These are phyloP conservation scores for Helotiales sp. DNA, from an alignment of 2,329 filamentous ascomycete genomes.

Conservation along the genomic window DNA sequence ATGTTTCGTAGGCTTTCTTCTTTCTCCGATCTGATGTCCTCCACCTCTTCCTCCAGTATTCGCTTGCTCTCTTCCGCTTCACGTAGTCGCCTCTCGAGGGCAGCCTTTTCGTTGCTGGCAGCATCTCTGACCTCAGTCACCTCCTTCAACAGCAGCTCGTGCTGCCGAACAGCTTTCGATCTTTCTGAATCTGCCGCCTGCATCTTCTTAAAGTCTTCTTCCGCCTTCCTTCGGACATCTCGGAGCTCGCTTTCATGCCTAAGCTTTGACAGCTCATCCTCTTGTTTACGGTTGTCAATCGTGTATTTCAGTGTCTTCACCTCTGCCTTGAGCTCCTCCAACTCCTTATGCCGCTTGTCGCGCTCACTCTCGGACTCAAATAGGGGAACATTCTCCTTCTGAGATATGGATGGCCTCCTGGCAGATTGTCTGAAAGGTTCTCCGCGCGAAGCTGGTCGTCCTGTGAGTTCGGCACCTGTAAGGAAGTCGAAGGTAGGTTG, in stretches of 20 bases:
- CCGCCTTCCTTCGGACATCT: constrained; percentile 76
- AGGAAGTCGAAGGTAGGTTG: constrained; percentile 62
- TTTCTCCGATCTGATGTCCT: constrained; percentile 64
- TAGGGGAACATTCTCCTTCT: constrained; percentile 41
- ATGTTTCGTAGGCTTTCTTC: constrained; percentile 69
- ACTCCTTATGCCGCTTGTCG: constrained; percentile 30
- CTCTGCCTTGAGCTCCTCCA: constrained; percentile 87
- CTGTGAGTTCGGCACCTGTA: constrained; percentile 48
- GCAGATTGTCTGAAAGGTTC: constrained; percentile 35
- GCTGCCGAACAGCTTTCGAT: constrained; percentile 48
- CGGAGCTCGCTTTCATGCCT: constrained; percentile 83
- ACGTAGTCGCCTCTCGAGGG: constrained; percentile 67
- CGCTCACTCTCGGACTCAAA: constrained; percentile 26
- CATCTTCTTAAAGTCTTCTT: constrained; percentile 75
- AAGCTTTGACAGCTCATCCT: constrained; percentile 76
- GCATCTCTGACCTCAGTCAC: constrained; percentile 51
- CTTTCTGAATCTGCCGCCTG: constrained; percentile 59
- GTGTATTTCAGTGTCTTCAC: constrained; percentile 87
- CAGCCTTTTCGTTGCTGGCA: constrained; percentile 57
- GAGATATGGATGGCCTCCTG: constrained; percentile 58
- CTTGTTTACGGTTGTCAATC: constrained; percentile 81
- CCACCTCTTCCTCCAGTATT: constrained; percentile 74
- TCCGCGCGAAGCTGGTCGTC: constrained; percentile 33
- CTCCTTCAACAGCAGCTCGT: constrained; percentile 52
- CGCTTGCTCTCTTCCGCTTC: constrained; percentile 74